These are phyloP conservation scores for Adansonia digitata DNA, from an alignment of 345 rosid species.

Conservation along the genomic window DNA sequence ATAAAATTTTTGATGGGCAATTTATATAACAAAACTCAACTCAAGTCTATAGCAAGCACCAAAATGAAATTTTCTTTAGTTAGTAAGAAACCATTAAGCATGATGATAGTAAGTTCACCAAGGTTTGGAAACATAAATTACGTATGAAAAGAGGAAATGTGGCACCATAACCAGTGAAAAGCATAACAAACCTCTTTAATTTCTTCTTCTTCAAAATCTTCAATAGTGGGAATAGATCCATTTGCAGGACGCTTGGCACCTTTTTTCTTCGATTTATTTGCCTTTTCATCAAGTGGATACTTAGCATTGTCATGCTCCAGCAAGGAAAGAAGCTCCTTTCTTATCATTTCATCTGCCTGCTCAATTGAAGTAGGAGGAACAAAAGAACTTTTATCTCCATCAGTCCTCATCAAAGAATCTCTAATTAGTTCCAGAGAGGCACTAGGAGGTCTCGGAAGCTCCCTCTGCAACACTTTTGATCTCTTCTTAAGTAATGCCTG, in stretches of 20 bases:
- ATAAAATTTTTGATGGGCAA: not conserved
- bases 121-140: not conserved
- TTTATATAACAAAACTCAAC: not conserved
- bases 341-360: conserved; percentile 86
- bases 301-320: conserved; percentile 95
- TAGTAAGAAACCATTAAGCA: not conserved
- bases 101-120: not conserved
- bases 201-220: conserved; percentile 81
- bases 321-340: conserved; percentile 68
- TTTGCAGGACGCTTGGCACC: conserved; percentile 57
- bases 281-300: conserved; percentile 90
- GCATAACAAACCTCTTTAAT: conserved; percentile 53
- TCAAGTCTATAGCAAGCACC: not conserved
- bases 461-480: conserved; percentile 97
- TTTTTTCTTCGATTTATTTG: conserved; percentile 67
- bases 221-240: conserved; percentile 55
- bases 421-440: conserved; percentile 83
- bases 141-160: not conserved
- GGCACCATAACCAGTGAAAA: not conserved
- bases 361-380: conserved; percentile 86
- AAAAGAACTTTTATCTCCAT: conserved; percentile 89
- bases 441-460: conserved; percentile 90
- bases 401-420: conserved; percentile 68
- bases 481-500: conserved; percentile 89
- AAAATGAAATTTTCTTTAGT: not conserved